Evolutionary conservation across 2,329 filamentous ascomycete species (phyloP).

Genomic region (Allantophomopsis lycopodina): DNA sequence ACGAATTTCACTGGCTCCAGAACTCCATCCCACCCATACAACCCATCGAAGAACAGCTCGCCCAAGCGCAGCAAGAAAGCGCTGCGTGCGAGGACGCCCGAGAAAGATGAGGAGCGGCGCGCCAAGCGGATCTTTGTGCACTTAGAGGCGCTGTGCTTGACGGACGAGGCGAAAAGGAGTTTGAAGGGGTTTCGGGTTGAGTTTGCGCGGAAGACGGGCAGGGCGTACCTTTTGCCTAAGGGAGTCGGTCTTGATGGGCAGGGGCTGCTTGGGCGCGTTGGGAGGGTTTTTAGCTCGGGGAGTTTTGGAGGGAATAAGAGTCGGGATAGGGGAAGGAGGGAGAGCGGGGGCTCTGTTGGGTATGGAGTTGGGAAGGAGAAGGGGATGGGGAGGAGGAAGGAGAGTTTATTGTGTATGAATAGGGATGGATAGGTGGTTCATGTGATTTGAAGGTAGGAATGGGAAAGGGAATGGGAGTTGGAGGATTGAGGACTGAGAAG

Average conservation of each 20-base stretch:
- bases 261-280: not conserved
- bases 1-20: not conserved
- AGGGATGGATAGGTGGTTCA: no score
- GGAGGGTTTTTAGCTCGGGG: slow-evolving; percentile 3
- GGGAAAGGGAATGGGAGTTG: no score
- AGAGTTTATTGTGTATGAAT: not conserved
- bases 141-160: slow-evolving; percentile 32
- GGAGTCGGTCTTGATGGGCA: slow-evolving; percentile 2
- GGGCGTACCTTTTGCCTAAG: slow-evolving; percentile 4
- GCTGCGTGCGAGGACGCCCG: no score
- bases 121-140: slow-evolving; percentile 29
- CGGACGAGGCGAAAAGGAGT: slow-evolving; percentile 30
- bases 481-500: no score
- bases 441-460: no score
- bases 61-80: no score
- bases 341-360: not conserved
- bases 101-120: slow-evolving; percentile 26
- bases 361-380: no score
- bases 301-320: not conserved
- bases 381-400: not conserved
- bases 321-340: not conserved
- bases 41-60: not conserved
- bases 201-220: slow-evolving; percentile 23
- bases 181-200: slow-evolving; percentile 32
- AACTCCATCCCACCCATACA: no score